phyloP scores from a whole-genome alignment of 2,329 filamentous ascomycete genomes.

The Scedosporium apiospermum region DNA sequence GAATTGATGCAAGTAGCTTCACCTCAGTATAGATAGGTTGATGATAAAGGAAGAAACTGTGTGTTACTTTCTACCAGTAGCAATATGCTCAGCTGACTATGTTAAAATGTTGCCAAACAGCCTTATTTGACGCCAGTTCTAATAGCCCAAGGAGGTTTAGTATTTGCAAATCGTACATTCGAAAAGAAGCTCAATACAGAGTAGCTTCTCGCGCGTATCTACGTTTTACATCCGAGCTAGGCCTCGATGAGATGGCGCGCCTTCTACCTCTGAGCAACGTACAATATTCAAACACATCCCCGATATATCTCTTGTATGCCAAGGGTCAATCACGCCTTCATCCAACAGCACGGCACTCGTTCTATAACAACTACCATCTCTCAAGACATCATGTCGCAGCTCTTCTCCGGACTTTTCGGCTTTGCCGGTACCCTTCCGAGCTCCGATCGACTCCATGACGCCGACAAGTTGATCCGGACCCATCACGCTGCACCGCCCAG shows the following conservation, averaged over 20 bases:
- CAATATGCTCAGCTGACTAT: no score
- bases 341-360: conserved; percentile 15
- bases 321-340: conserved; percentile 21
- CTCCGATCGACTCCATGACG: conserved; percentile 15
- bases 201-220: background rate
- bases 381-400: conserved; percentile 12
- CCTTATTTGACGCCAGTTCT: no score
- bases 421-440: conserved; percentile 13
- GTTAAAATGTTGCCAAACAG: no score
- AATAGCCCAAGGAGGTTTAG: no score
- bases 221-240: background rate
- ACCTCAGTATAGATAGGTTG: no score
- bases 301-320: conserved; percentile 14
- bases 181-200: no score
- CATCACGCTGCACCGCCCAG: conserved; percentile 15
- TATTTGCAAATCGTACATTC: no score
- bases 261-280: background rate
- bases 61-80: no score
- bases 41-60: no score
- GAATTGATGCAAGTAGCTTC: no score
- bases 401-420: conserved; percentile 1
- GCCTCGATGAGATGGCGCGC: background rate
- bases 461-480: conserved; percentile 16
- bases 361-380: conserved; percentile 14
- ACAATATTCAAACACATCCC: conserved; percentile 25